Base-by-base conservation (phyloP, 2,329 filamentous ascomycete genomes). In the Elsinoe perseae region DNA sequence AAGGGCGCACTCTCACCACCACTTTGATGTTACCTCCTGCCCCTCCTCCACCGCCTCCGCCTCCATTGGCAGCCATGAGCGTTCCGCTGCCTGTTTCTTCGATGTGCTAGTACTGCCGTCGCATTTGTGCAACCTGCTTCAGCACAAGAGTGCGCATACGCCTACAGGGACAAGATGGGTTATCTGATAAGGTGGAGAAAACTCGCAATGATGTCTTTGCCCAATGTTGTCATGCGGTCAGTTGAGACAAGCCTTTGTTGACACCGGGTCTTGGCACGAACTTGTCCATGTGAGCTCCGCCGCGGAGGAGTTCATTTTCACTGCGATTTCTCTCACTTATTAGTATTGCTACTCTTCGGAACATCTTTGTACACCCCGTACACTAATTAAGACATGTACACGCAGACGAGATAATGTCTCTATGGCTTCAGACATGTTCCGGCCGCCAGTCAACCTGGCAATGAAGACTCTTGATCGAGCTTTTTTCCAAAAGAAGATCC, bases 11-110 rank as follows among this genome's bases (percentile, higher is more conserved):
- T 76, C 93, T 84, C 78, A 98, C 93, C 79, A 98, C 93, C 77
- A 98, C 93, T 85, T 98, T 98, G 73, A 98, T 98, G 70, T 98
- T 98, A 70, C 93, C 91, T 75, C 87, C 21, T 54, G 52, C 32
- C 14, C 55, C 48, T 40, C 54, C 54, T 54, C 52, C 53, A 42
- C 56, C 28, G 16, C 50, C 27, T 59, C 28, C 63, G 23, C 28
- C 50, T 16, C 53, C 42, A 25, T 32, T 48, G 10, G 53, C 28
- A 10, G 53, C 53, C 53, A 56, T 56, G 16, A 18, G 34, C 23
- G 23, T 9, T 14, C 14, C 20, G 28, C 36, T 54, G 21, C n/a
- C 52, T 20, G 40, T 9, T 36, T 9, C 18, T 21, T 48, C 16
- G 25, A 36, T 36, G 12, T 6, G 4, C 7, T 44, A 10, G 36